Conservation (phyloP, 2,329 filamentous ascomycete genomes). For the Lecanicillium sp. region DNA sequence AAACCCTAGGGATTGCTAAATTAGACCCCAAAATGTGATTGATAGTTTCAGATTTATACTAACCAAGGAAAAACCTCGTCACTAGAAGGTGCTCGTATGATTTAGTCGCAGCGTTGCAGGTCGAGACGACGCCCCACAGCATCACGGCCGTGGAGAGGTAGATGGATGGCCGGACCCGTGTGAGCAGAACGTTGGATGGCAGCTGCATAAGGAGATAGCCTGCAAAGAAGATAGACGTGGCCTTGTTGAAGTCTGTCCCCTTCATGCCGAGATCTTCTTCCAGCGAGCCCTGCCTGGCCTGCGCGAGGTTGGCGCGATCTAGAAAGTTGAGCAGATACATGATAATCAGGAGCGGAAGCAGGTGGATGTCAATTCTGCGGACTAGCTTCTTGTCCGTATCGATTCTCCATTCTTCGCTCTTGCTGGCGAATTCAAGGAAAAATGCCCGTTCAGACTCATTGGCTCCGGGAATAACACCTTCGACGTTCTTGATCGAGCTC, state of each 20-base stretch:
- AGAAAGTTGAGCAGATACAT: slow-evolving; percentile 51
- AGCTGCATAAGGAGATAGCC: slow-evolving; percentile 56
- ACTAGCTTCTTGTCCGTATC: slow-evolving; percentile 30
- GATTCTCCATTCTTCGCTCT: no score
- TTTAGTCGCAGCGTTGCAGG: no score
- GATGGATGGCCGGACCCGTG: slow-evolving; percentile 41
- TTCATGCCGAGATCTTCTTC: slow-evolving; percentile 45
- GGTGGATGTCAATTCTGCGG: slow-evolving; percentile 41
- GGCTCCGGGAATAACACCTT: no score
- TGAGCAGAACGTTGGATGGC: slow-evolving; percentile 52
- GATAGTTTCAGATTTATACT: no score
- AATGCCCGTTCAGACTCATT: no score
- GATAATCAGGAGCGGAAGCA: slow-evolving; percentile 45
- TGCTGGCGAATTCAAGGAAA: no score
- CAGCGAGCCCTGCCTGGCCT: slow-evolving; percentile 45
- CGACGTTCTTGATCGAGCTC: no score
- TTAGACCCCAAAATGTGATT: no score
- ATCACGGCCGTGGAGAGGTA: slow-evolving; percentile 43
- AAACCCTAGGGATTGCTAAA: no score
- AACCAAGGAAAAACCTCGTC: slow-evolving; percentile 39
- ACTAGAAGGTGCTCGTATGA: no score
- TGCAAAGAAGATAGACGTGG: slow-evolving; percentile 50
- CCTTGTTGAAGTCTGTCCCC: slow-evolving; percentile 49
- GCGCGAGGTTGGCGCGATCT: slow-evolving; percentile 44
- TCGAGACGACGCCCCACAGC: slow-evolving; percentile 31